Evolutionary conservation across 441 rosid genomes (phyloP), one percentile per base, ranked within the genome.

Genomic region (Adansonia rubrostipa): DNA sequence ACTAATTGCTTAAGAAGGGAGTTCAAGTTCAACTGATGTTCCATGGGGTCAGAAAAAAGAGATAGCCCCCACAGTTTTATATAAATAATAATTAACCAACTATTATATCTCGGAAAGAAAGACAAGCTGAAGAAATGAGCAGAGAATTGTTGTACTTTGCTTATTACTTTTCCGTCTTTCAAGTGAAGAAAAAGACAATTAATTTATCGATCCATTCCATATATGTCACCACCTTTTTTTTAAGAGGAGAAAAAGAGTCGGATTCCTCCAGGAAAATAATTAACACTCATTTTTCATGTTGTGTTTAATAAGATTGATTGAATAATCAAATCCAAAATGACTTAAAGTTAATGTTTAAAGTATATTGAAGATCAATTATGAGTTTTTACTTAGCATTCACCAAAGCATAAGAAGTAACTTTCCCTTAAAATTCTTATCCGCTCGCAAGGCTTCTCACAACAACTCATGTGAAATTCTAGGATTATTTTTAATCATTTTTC

Each of bases 71-170:
- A 62, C 66, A 20, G n/a, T 44, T 50, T 42, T 8, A 7, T 50
- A 20, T 13, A 62, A 80, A 69, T 53, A 76, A 44, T 71, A 47
- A 47, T 47, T 71, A 48, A 60, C 15, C 22, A 33, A 75, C 17
- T 66, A 67, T 74, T 54, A 69, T 58, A 50, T 75, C 72, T 61
- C 69, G 50, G 69, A 69, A 58, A 74, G 44, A 60, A 80, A 81
- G 33, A 50, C 28, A 64, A 17, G 53, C 48, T 1, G 24, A 4
- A 24, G 24, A 4, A 14, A 42, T 11, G 15, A 19, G 15, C 1
- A n/a, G 17, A 53, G 45, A 54, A 28, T 36, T 19, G 44, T 5
- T 24, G 51, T 50, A 22, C 82, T 68, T 80, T 75, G 75, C 82
- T 79, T 79, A 68, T 36, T 60, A 62, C n/a, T 68, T 80, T 70